These are phyloP conservation scores for Oxyria digyna DNA, from an alignment of 148 eudicot species.

Conservation along the genomic window DNA sequence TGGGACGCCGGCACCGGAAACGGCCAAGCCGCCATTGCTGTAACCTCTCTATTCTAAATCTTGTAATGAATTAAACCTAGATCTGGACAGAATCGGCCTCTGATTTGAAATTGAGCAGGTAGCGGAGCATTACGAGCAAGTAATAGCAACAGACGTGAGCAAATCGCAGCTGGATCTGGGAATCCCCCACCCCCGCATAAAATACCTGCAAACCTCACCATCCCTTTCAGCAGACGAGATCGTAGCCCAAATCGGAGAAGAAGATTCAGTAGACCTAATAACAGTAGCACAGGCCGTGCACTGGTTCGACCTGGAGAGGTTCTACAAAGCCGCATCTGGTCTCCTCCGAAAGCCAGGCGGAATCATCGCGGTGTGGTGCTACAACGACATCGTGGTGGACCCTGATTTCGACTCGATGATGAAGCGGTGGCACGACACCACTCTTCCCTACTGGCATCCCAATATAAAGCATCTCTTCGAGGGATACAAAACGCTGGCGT, in stretches of 20 bases:
- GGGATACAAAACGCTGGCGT: slow-evolving; percentile 27
- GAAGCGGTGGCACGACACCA: slow-evolving; percentile 15
- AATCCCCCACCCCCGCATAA: slow-evolving; percentile 19
- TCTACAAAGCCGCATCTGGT: slow-evolving; percentile 21
- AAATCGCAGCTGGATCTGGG: slow-evolving; percentile 21
- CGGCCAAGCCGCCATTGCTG: slow-evolving; percentile 41
- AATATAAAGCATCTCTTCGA: slow-evolving; percentile 15
- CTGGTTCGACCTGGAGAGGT: slow-evolving; percentile 38
- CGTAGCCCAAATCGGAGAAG: slow-evolving; percentile 15
- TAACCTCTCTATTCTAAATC: slow-evolving; percentile 4
- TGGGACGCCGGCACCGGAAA: slow-evolving; percentile 54
- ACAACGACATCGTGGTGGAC: slow-evolving; percentile 17
- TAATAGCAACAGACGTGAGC: slow-evolving; percentile 38
- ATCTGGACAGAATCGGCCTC: not conserved
- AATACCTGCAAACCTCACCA: slow-evolving; percentile 21
- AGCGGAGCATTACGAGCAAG: slow-evolving; percentile 30
- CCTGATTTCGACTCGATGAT: slow-evolving; percentile 25
- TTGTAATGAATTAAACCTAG: too few species aligned
- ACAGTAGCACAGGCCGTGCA: slow-evolving; percentile 40
- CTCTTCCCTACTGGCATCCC: slow-evolving; percentile 26
- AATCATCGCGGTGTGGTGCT: slow-evolving; percentile 41
- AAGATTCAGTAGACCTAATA: slow-evolving; percentile 26
- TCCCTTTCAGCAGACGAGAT: slow-evolving; percentile 16
- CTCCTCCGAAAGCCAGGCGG: slow-evolving; percentile 34
- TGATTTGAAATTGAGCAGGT: slow-evolving; percentile 16